A percentile compares a stretch with the other conserved stretches of the same genome.
These are phyloP conservation scores for Bjerkandera adusta DNA, from an alignment of 1,284 basidiomycete species.

Conservation along the genomic window DNA sequence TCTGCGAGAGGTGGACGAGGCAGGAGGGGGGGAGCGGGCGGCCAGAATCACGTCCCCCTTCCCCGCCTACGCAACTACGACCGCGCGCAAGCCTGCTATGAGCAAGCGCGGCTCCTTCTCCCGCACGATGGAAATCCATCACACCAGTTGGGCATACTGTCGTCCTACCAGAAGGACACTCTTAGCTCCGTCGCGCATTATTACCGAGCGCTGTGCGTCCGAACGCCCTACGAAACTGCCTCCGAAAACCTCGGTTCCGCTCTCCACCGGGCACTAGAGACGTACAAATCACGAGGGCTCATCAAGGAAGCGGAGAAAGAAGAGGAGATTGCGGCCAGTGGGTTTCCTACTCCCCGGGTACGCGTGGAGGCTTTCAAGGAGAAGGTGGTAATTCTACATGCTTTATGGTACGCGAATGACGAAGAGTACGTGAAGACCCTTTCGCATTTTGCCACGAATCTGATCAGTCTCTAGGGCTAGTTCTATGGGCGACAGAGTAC, in stretches of 20 bases:
- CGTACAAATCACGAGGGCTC: conserved; percentile 39
- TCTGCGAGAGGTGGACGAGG: conserved; percentile 42
- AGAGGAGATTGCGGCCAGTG: conserved; percentile 29
- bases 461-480: conserved; percentile 8
- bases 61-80: conserved; percentile 64
- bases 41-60: conserved; percentile 30
- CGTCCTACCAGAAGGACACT: conserved; percentile 81
- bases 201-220: conserved; percentile 88
- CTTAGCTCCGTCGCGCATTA: conserved; percentile 85
- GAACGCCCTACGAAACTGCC: conserved; percentile 85
- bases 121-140: conserved; percentile 87
- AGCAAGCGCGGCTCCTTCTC: conserved; percentile 78
- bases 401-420: conserved; percentile 60
- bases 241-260: conserved; percentile 81
- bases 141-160: conserved; percentile 93
- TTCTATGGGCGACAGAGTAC: conserved; percentile 35
- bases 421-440: conserved; percentile 50
- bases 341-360: conserved; percentile 37
- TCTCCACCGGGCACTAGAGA: conserved; percentile 64
- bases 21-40: conserved; percentile 41
- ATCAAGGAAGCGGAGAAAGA: conserved; percentile 39
- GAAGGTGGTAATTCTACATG: conserved; percentile 70
- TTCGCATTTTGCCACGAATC: conserved; percentile 31
- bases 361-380: conserved; percentile 67
- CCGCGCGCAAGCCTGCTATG: conserved; percentile 79